These are phyloP conservation scores for Acacia melanoxylon DNA, from an alignment of 306 rosid genomes.

Conservation along the genomic window DNA sequence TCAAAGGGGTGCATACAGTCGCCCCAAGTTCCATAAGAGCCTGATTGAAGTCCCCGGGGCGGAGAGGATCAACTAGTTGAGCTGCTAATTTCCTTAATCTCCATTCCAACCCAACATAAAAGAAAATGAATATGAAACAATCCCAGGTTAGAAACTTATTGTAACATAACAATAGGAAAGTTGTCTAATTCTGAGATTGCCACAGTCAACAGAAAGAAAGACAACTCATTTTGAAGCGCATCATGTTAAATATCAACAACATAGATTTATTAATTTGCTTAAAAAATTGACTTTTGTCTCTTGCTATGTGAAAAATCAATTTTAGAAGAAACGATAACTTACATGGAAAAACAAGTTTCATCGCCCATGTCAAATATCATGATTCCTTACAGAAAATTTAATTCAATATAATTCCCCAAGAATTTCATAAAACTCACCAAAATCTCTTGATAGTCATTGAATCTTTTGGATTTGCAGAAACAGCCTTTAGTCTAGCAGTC, in stretches of 20 bases:
- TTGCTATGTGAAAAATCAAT: background rate
- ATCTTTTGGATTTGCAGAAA: slow-evolving; percentile 77
- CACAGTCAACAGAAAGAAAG: slow-evolving; percentile 19
- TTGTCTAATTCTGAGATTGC: background rate
- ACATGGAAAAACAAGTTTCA: background rate
- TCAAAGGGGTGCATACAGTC: slow-evolving; percentile 69
- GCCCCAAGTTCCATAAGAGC: slow-evolving; percentile 98
- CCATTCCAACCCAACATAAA: slow-evolving; percentile 32
- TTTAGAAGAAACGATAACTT: background rate
- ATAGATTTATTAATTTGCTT: background rate
- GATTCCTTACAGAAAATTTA: background rate
- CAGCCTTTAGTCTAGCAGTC: slow-evolving; percentile 75
- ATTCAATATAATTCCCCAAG: slow-evolving; percentile 21
- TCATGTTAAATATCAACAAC: slow-evolving; percentile 13
- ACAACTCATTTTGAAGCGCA: background rate
- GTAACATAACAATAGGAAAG: background rate
- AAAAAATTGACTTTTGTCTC: background rate
- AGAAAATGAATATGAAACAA: slow-evolving; percentile 21
- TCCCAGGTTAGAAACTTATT: background rate
- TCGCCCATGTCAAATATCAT: background rate
- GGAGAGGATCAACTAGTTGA: slow-evolving; percentile 73
- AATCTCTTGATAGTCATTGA: slow-evolving; percentile 59
- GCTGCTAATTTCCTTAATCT: slow-evolving; percentile 78
- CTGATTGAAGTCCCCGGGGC: slow-evolving; percentile 95
- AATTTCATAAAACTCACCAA: slow-evolving; percentile 65